Base-by-base conservation (phyloP, 768 basidiomycete species). In the Obba rivulosa region DNA sequence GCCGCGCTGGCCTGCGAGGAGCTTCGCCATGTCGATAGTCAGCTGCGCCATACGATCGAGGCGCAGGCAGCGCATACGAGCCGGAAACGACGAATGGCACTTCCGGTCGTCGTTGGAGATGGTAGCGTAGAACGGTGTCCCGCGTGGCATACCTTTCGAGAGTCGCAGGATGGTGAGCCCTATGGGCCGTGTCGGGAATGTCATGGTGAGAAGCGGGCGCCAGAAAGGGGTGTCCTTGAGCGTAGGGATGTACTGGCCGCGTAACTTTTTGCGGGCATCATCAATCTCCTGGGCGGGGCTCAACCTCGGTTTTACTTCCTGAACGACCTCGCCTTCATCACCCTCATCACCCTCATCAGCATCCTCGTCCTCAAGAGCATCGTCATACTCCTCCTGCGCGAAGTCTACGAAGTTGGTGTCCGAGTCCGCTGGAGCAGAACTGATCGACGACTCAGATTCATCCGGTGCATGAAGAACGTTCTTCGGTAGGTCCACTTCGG, bases 131-230 rank as follows among this genome's bases (percentile, higher is more conserved):
- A 62, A 76, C 3, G 72, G 62, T 8, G 62, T 45, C 3, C 74
- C 75, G 7, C 65, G 65, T 8, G 58, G 36, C 14, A 61, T 58
- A 4, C 58, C 57, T 37, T 58, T 63, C 34, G 63, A 56, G 18
- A 72, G 62, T 10, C 71, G 67, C 4, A 60, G 45, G 23, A 74
- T 31, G 37, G 65, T 60, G 8, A 62, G 41, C 3, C 68, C 71
- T 25, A 75, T 60, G 0, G 74, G 72, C 16, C 73, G 71, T 8
- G 72, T 75, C 8, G 72, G 65, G 31, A 71, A 48, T 1, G 71
- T 72, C 39, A 72, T 48, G 10, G 69, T 63, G 16, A 75, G 28
- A 34, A 75, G 50, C 0, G 75, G 74, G 0, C 67, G 67, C 66
- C 68, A 73, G 55, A 70, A 73, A 14, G 69, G 69, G 36, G 49